phyloP scores from a whole-genome alignment of 192 early-diverging fungal genomes.

The Coemansia sp. region DNA sequence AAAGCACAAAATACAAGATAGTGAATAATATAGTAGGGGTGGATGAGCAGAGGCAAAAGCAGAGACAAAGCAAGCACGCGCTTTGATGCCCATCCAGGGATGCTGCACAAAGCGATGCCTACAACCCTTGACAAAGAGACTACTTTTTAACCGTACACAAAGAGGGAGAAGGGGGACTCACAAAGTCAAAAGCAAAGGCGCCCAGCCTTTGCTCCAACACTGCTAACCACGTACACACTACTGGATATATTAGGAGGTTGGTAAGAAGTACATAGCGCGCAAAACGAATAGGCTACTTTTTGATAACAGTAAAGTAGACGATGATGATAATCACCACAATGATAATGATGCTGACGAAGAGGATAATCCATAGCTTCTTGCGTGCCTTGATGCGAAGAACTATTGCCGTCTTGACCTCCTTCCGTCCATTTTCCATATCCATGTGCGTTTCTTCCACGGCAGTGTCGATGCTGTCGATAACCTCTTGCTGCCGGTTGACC shows the following conservation, averaged over 20 bases:
- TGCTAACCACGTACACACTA: neutral
- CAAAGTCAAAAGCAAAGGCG: neutral
- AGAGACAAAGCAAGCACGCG: neutral
- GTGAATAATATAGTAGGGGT: neutral
- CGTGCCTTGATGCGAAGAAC: constrained; percentile 47
- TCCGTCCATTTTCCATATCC: constrained; percentile 35
- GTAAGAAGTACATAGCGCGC: neutral
- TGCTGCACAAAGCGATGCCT: neutral
- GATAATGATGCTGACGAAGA: constrained; percentile 39
- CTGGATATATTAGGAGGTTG: neutral
- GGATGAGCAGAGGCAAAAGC: neutral
- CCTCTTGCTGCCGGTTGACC: constrained; percentile 56
- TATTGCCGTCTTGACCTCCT: constrained; percentile 53
- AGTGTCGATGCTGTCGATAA: constrained; percentile 52
- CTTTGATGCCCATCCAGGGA: neutral
- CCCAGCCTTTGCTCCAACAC: neutral
- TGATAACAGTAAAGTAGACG: constrained; percentile 55
- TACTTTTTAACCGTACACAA: neutral
- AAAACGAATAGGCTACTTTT: constrained; percentile 25
- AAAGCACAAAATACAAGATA: neutral
- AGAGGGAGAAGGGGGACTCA: neutral
- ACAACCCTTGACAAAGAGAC: neutral
- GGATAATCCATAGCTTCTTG: constrained; percentile 55
- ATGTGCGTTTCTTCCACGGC: constrained; percentile 46
- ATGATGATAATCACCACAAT: constrained; percentile 57